Percentiles rank a stretch among this genome's conserved stretches.
Conservation (phyloP, 768 basidiomycete species). For the Trametes elegans region DNA sequence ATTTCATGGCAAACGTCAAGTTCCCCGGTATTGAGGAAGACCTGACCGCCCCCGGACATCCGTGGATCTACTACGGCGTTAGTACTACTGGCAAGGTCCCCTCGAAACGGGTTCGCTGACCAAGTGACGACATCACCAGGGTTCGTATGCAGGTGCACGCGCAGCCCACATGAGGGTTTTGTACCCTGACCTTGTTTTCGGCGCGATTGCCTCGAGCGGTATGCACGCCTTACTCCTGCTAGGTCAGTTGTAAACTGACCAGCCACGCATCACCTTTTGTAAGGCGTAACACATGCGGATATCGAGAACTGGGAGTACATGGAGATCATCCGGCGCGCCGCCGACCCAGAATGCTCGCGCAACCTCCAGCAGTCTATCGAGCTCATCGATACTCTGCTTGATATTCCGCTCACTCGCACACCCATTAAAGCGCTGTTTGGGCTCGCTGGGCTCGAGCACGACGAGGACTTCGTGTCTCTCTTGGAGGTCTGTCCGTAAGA, state of each 20-base stretch:
- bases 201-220: slow-evolving; percentile 88
- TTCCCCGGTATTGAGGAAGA: slow-evolving; percentile 70
- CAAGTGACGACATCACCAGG: slow-evolving; percentile 37
- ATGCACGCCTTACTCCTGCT: slow-evolving; percentile 23
- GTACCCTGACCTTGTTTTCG: slow-evolving; percentile 86
- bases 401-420: slow-evolving; percentile 39
- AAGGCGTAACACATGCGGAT: slow-evolving; percentile 83
- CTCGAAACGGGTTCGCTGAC: not conserved
- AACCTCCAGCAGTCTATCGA: slow-evolving; percentile 57
- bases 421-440: slow-evolving; percentile 78
- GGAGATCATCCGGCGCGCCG: slow-evolving; percentile 73
- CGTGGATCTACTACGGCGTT: slow-evolving; percentile 95
- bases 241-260: not conserved
- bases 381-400: slow-evolving; percentile 62
- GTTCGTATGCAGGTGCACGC: slow-evolving; percentile 91
- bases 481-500: slow-evolving; percentile 52
- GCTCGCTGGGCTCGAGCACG: slow-evolving; percentile 59
- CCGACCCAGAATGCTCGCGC: slow-evolving; percentile 58
- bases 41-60: slow-evolving; percentile 66
- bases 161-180: slow-evolving; percentile 88
- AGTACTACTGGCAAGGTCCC: slow-evolving; percentile 20
- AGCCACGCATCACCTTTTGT: too few species aligned
- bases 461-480: slow-evolving; percentile 76
- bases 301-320: slow-evolving; percentile 86
- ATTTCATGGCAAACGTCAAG: slow-evolving; percentile 82